Evolutionary conservation across 78 protist genomes (phyloP), one percentile per base, ranked within the genome.

Genomic region (Tieghemostelium lacteum): DNA sequence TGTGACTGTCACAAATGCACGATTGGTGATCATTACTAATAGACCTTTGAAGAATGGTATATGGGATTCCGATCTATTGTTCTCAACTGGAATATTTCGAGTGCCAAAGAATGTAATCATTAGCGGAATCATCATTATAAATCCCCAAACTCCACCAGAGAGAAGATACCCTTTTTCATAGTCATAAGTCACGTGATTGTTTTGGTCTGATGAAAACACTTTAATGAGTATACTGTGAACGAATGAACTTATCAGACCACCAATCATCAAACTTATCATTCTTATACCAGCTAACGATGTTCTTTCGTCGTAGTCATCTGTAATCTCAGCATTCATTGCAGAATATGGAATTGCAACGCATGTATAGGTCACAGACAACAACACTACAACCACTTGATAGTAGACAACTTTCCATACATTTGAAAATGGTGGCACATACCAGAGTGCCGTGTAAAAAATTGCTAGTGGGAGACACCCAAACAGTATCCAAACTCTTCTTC

Each of bases 271-370:
- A 6, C 85, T 72, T 37, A 86, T 75, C 93, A 86, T 86, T 28
- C 93, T 33, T 14, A 83, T 73, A 0, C 78, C 78, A 1, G 93
- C 76, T 31, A 86, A 67, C 17, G 37, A 20, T 0, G 83, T 88
- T 17, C 88, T n/a, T 39, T 88, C 94, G 24, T 88, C 87, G 54
- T 88, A 88, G 20, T 88, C 94, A 33, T 54, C 66, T 54, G 94
- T 69, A 6, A 88, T 66, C n/a, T 88, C 94, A 3, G 94, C 87
- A 61, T 76, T 88, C 88, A 88, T 73, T 2, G 94, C 94, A 17
- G 60, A 36, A 8, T 88, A 73, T 16, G 94, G 94, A 37, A 88
- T 78, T 0, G 87, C 94, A 10, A 88, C 87, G 54, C 93, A 86
- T 40, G 91, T 83, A 49, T 83, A 83, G 10, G 78, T 52, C 0